Percentiles rank a stretch among this genome's conserved stretches.
These are phyloP conservation scores for Exophiala viscosa DNA, from an alignment of 2,329 filamentous ascomycete species.

Conservation along the genomic window DNA sequence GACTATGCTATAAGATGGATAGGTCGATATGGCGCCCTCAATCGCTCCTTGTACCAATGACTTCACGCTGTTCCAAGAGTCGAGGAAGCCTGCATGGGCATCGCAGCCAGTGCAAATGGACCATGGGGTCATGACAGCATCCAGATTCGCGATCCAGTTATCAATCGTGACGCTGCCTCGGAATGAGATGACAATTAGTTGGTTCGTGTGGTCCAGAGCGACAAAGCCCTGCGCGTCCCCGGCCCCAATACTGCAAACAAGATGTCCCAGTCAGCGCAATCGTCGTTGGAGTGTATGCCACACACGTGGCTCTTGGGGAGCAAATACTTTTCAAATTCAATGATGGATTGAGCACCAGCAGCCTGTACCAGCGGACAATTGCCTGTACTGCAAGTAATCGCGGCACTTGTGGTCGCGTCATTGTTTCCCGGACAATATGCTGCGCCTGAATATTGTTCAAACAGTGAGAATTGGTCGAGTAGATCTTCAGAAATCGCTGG, in stretches of 20 bases:
- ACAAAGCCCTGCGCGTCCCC: slow-evolving; percentile 47
- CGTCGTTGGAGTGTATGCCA: neutral
- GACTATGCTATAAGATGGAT: slow-evolving; percentile 44
- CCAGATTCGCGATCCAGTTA: slow-evolving; percentile 33
- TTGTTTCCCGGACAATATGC: slow-evolving; percentile 52
- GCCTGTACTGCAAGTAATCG: slow-evolving; percentile 42
- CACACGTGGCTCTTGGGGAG: neutral
- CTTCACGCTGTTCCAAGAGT: slow-evolving; percentile 41
- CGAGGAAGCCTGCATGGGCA: slow-evolving; percentile 47
- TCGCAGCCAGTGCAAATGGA: slow-evolving; percentile 44
- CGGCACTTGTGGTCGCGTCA: slow-evolving; percentile 40
- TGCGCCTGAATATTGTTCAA: slow-evolving; percentile 52
- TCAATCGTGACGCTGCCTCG: slow-evolving; percentile 32
- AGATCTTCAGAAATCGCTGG: slow-evolving; percentile 40
- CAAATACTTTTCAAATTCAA: slow-evolving; percentile 49
- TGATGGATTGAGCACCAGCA: slow-evolving; percentile 44
- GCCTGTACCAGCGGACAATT: slow-evolving; percentile 50
- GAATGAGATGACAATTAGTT: slow-evolving; percentile 35
- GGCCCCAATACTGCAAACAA: slow-evolving; percentile 28
- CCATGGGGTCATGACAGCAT: slow-evolving; percentile 31
- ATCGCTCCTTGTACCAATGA: slow-evolving; percentile 39
- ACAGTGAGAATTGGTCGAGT: slow-evolving; percentile 43
- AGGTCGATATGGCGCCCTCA: slow-evolving; percentile 31
- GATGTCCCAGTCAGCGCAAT: too few relatives aligned
- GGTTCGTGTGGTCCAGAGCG: slow-evolving; percentile 44